Evolutionary conservation across 345 rosid genomes (phyloP), one percentile per base, ranked within the genome.

Genomic region (Raphanus sativus): DNA sequence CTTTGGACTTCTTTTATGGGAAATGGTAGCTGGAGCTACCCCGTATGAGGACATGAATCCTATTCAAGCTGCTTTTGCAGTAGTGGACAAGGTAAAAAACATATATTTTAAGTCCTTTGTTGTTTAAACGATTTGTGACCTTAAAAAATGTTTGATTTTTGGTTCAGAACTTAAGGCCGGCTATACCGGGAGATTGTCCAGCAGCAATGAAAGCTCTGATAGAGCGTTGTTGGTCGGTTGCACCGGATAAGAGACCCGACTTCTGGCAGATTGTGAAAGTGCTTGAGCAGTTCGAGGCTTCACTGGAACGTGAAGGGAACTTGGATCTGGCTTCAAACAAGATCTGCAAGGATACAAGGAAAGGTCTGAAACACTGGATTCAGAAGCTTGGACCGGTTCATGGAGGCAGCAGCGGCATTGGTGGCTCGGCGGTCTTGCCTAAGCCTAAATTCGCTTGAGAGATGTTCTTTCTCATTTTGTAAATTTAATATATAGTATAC

Each of bases 41-140:
- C 99, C 99, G 0, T 96, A 91, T 6, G 99, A 96, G 62, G 97
- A 96, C 73, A 89, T 93, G 99, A 96, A 82, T 86, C 99, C 99
- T 69, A 88, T 96, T 78, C 99, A 96, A 86, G 99, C 98, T 85
- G 99, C 99, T 75, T 96, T 91, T 79, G 99, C 99, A 1, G 99
- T 96, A 7, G 98, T 91, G 32, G 88, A 96, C 77, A 96, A 96
- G 98, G 99, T 89, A 83, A 12, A 38, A 2, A 2, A 28, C 3
- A 28, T 28, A 28, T 28, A 21, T 21, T 21, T 28, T 28, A 28
- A 28, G 29, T 28, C 29, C 29, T 28, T 28, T 28, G 3, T 28
- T 28, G 29, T 28, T 28, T 2, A 28, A 28, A 28, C 29, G 29
- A 28, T 28, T 28, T 2, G 2, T 28, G 29, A 28, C 2, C 29